These are phyloP conservation scores for Mollisia scopiformis DNA, from an alignment of 2,329 filamentous ascomycete species.

Conservation along the genomic window DNA sequence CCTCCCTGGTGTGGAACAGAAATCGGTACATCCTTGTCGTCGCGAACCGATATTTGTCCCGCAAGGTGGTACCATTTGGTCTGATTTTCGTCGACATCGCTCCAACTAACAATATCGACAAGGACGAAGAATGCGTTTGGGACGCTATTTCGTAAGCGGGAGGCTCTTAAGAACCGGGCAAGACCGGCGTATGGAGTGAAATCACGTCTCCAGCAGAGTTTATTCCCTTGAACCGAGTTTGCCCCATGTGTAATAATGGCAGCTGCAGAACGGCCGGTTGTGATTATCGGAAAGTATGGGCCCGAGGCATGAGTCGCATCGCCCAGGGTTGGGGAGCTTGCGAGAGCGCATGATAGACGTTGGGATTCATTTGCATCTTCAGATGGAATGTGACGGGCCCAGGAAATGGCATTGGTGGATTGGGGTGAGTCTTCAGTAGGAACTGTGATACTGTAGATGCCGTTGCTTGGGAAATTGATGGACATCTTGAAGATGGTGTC, in stretches of 20 bases:
- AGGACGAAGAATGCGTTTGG: neutral
- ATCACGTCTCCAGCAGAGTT: neutral
- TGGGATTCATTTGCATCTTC: neutral
- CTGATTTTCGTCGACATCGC: neutral
- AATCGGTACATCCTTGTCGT: neutral
- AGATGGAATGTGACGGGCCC: too few relatives aligned
- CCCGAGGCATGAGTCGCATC: neutral
- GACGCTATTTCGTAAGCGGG: neutral
- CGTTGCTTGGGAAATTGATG: too few relatives aligned
- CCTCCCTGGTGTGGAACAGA: neutral
- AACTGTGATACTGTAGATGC: too few relatives aligned
- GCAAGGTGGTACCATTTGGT: neutral
- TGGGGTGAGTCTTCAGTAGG: too few relatives aligned
- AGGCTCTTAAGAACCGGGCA: neutral
- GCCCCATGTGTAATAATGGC: too few relatives aligned
- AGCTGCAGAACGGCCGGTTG: too few relatives aligned
- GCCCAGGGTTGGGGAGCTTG: too few relatives aligned
- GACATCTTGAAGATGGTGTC: too few relatives aligned
- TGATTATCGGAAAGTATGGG: neutral
- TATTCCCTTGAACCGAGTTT: too few relatives aligned
- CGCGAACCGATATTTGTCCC: neutral
- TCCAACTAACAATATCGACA: neutral
- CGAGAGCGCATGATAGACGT: neutral
- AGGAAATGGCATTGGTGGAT: too few relatives aligned
- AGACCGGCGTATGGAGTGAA: neutral